These are phyloP conservation scores for Pleurotus pulmonarius DNA, from an alignment of 768 basidiomycete species.

Conservation along the genomic window DNA sequence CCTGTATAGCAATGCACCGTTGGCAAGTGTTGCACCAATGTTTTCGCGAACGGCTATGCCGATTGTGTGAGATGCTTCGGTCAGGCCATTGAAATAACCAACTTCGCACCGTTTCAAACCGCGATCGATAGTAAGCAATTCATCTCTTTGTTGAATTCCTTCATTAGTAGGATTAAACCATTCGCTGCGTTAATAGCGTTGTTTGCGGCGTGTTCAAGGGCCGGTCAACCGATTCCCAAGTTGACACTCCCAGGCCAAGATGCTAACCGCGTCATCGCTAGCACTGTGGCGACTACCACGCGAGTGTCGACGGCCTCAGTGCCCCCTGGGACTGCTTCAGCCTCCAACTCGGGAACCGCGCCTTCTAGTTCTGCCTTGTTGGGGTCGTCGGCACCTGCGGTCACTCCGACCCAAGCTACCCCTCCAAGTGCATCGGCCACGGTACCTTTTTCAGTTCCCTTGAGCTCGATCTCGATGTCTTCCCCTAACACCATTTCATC, in stretches of 20 bases:
- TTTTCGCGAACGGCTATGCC: slow-evolving; percentile 4
- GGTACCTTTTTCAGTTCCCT: background rate
- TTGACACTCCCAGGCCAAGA: slow-evolving; percentile 31
- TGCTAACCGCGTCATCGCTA: slow-evolving; percentile 21
- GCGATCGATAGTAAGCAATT: slow-evolving; percentile 4
- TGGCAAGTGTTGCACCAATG: background rate
- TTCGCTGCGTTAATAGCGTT: background rate
- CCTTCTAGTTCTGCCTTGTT: background rate
- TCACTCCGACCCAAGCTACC: background rate
- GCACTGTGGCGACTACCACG: slow-evolving; percentile 17
- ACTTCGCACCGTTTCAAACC: background rate
- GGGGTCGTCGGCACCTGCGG: background rate
- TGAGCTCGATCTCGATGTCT: background rate
- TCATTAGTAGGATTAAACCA: background rate
- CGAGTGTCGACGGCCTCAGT: slow-evolving; percentile 26
- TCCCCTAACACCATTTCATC: background rate
- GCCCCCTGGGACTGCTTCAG: background rate
- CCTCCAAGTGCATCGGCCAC: background rate
- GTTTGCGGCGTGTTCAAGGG: slow-evolving; percentile 5
- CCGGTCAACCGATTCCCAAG: slow-evolving; percentile 13
- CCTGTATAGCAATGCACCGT: slow-evolving; percentile 3
- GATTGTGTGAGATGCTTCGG: slow-evolving; percentile 5
- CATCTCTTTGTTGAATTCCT: background rate
- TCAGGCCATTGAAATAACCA: background rate
- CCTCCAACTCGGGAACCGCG: background rate